A percentile compares a stretch with the other conserved stretches of the same genome.
phyloP scores from a whole-genome alignment of 192 early-diverging fungal genomes.

The Coemansia sp. region DNA sequence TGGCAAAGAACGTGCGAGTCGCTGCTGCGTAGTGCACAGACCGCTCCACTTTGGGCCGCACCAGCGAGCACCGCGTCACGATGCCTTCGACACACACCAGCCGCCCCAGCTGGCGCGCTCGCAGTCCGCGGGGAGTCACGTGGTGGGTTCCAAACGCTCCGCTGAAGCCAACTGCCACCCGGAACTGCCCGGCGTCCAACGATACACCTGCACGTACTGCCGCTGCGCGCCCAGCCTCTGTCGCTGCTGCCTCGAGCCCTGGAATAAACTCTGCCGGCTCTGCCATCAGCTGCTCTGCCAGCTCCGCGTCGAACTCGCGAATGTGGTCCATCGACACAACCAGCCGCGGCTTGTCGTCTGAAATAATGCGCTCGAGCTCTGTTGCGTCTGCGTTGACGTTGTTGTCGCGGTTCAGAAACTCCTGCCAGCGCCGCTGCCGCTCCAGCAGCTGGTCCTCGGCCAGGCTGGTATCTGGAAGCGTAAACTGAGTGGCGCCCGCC shows the following conservation, averaged over 20 bases:
- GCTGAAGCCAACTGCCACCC: constrained; percentile 76
- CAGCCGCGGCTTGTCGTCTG: constrained; percentile 57
- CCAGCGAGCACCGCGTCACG: constrained; percentile 95
- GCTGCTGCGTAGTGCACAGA: constrained; percentile 92
- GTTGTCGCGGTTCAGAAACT: constrained; percentile 58
- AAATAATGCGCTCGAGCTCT: constrained; percentile 25
- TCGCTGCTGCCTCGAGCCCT: constrained; percentile 66
- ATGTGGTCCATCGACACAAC: constrained; percentile 90
- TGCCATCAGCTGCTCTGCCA: constrained; percentile 70
- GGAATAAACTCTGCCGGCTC: constrained; percentile 83
- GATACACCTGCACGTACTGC: constrained; percentile 8
- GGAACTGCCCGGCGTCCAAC: constrained; percentile 18
- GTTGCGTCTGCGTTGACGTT: constrained; percentile 36
- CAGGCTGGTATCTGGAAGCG: constrained; percentile 39
- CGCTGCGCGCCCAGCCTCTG: constrained; percentile 15
- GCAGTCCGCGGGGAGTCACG: constrained; percentile 83
- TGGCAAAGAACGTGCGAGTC: constrained; percentile 74
- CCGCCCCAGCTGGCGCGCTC: constrained; percentile 76
- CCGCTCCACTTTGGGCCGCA: constrained; percentile 89
- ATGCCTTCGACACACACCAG: constrained; percentile 95
- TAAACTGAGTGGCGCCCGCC: constrained; percentile 26
- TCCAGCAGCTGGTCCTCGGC: constrained; percentile 48
- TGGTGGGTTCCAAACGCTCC: constrained; percentile 91
- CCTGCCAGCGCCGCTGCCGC: constrained; percentile 47
- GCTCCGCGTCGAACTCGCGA: constrained; percentile 70